Evolutionary conservation across 179 eudicot genomes (phyloP).

Genomic region (Monotropa hypopitys): DNA sequence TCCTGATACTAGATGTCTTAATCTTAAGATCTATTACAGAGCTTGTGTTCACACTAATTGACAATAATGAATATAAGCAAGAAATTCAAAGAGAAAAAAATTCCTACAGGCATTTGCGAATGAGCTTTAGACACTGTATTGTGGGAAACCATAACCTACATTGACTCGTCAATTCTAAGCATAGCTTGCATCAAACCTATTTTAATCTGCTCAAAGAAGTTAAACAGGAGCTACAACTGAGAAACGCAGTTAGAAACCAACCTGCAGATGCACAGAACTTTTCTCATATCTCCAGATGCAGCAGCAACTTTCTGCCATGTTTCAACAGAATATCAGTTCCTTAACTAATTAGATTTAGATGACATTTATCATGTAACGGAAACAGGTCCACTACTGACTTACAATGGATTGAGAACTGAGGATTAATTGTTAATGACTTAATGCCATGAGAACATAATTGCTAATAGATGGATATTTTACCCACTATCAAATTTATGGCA

Average conservation of each 20-base stretch:
- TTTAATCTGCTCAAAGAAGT: not conserved
- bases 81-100: not conserved
- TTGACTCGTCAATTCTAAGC: not conserved
- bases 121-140: not conserved
- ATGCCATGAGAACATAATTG: not conserved
- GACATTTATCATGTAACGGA: not conserved
- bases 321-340: conserved; percentile 7
- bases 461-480: not conserved
- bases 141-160: not conserved
- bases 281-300: conserved; percentile 96
- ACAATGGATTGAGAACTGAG: not conserved
- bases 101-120: not conserved
- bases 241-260: conserved; percentile 13
- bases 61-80: not conserved
- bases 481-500: not conserved
- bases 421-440: not conserved
- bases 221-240: not conserved
- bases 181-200: not conserved
- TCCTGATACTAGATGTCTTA: not conserved
- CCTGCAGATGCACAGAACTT: conserved; percentile 89
- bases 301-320: conserved; percentile 84
- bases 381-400: not conserved
- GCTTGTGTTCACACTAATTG: not conserved
- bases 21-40: not conserved
- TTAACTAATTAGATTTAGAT: not conserved